phyloP scores from a whole-genome alignment of 2,329 filamentous ascomycete species.

The Pseudogymnoascus sp. region DNA sequence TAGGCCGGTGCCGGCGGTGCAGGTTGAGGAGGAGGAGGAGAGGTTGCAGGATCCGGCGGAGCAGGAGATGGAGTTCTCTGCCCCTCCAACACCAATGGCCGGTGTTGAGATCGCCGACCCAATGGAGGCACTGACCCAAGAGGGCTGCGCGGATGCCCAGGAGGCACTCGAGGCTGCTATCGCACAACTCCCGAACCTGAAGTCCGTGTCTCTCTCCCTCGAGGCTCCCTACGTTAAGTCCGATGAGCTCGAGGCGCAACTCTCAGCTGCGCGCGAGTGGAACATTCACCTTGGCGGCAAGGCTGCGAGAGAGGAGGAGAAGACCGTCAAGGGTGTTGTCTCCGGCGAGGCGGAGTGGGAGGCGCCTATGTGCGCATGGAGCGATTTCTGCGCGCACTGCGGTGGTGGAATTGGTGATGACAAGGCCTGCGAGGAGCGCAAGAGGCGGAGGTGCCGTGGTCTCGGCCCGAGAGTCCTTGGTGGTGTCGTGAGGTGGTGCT shows the following conservation, averaged over 20 bases:
- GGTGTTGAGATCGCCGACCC: background rate
- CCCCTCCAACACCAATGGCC: background rate
- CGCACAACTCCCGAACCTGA: background rate
- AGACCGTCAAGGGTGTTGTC: background rate
- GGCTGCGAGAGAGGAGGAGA: background rate
- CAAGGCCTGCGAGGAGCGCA: background rate
- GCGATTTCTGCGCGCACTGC: conserved; percentile 1
- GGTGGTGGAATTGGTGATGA: background rate
- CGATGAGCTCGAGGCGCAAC: background rate
- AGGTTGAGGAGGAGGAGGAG: conserved; percentile 2
- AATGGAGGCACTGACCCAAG: background rate
- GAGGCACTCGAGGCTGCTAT: background rate
- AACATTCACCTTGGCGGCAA: background rate
- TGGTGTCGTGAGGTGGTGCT: background rate
- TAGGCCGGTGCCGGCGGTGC: background rate
- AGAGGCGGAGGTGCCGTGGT: background rate
- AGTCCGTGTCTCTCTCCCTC: background rate
- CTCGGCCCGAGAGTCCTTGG: background rate
- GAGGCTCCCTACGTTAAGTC: conserved; percentile 1
- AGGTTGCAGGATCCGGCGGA: background rate
- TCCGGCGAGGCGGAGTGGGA: background rate
- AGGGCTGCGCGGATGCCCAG: background rate
- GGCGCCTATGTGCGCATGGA: conserved; percentile 1
- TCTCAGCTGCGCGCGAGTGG: background rate
- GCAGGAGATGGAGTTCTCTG: conserved; percentile 3